These are phyloP conservation scores for Pyrenula aspistea DNA, from an alignment of 495 filamentous ascomycete species.

Conservation along the genomic window DNA sequence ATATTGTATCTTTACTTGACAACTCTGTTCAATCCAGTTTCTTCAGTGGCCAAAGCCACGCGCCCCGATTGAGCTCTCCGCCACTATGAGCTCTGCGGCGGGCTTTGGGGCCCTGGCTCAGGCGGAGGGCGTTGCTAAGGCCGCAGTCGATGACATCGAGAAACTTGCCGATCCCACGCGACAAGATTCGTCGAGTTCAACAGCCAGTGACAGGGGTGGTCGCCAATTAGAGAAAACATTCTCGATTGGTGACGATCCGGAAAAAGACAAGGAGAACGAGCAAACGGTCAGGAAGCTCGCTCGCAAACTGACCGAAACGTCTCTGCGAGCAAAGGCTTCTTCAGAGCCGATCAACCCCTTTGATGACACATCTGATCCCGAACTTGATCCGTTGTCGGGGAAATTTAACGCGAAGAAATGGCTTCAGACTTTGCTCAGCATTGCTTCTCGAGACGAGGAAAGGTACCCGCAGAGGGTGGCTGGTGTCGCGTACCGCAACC, in stretches of 20 bases:
- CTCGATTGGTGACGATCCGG: not conserved
- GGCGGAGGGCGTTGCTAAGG: not conserved
- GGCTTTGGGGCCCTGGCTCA: not conserved
- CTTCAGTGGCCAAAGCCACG: not conserved
- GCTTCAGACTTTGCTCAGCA: constrained; percentile 37
- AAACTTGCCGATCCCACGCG: not conserved
- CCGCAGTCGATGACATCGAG: not conserved
- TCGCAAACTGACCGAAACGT: constrained; percentile 34
- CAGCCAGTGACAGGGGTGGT: not conserved
- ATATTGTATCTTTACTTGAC: not conserved
- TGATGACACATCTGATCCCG: constrained; percentile 27
- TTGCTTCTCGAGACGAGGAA: constrained; percentile 35
- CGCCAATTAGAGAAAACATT: not conserved
- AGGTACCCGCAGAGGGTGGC: constrained; percentile 29
- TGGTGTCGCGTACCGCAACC: constrained; percentile 41
- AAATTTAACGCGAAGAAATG: constrained; percentile 39
- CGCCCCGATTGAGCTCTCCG: not conserved
- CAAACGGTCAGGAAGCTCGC: constrained; percentile 31
- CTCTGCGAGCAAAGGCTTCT: constrained; percentile 21
- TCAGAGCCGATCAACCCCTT: constrained; percentile 32
- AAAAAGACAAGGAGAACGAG: constrained; percentile 24
- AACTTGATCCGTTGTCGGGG: constrained; percentile 29
- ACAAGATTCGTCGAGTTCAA: not conserved
- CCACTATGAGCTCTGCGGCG: not conserved
- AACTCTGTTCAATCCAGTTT: not conserved